Base-by-base conservation (phyloP, 1,284 basidiomycete species). In the Prillingera fragicola region DNA sequence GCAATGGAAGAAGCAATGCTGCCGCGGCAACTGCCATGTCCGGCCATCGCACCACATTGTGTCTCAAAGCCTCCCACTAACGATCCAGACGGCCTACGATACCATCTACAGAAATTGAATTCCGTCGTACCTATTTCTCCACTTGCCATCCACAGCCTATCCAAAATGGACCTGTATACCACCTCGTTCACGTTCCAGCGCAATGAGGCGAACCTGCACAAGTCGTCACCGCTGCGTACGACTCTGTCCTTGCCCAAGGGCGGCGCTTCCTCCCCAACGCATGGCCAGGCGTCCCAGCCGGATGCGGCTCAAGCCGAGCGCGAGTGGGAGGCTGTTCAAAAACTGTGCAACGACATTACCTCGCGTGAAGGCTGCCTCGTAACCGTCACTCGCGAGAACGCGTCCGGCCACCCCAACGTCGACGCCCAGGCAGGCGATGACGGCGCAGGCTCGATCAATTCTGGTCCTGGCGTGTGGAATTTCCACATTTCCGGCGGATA, bases 401-500 rank as follows among this genome's bases (percentile, higher is more conserved):
- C 24, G 2, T 31, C 26, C 25, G 27, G n/a, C n/a, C n/a, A n/a
- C n/a, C n/a, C n/a, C n/a, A n/a, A n/a, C n/a, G n/a, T n/a, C n/a
- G n/a, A n/a, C n/a, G n/a, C n/a, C n/a, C n/a, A n/a, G n/a, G 35
- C 17, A 14, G 17, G 9, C 6, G 24, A 4, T 3, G 8, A n/a
- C 3, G n/a, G 14, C 9, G 31, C 12, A 8, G 31, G 31, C 15
- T 14, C 24, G 14, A 12, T 17, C 9, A 47, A 55, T 8, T 29
- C 45, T 7, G 46, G 34, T 3, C 29, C 50, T 5, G 52, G 55
- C 5, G 52, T 59, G 32, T 89, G 85, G 82, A 91, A 90, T 70
- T 92, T 95, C 64, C 83, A 90, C 68, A 78, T 96, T 55, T 87
- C 85, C 48, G 92, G 92, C 36, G 79, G 83, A 21, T 91, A 91